Percentiles rank a stretch among this genome's conserved stretches.
phyloP scores from a whole-genome alignment of 495 filamentous ascomycete genomes.

The Ascodesmis nigricans region DNA sequence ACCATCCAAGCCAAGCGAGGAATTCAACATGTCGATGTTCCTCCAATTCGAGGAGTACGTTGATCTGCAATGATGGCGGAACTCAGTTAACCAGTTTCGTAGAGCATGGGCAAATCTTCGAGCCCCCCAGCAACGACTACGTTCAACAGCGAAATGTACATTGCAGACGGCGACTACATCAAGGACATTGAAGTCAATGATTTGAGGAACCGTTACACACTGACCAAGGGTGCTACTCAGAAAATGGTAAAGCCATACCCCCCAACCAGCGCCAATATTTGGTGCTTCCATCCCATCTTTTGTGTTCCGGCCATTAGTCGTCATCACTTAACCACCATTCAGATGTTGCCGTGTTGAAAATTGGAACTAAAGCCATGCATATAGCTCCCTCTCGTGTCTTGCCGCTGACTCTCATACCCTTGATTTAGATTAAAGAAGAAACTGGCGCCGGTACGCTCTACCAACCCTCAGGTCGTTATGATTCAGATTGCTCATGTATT shows the following conservation, averaged over 20 bases:
- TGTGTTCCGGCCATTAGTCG: too few relatives aligned
- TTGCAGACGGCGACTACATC: conserved; percentile 89
- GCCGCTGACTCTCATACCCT: conserved; percentile 53
- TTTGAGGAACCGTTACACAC: conserved; percentile 83
- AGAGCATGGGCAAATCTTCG: conserved; percentile 25
- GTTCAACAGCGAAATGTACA: conserved; percentile 71
- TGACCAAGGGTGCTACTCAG: conserved; percentile 94
- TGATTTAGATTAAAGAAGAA: conserved; percentile 96
- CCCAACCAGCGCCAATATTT: too few relatives aligned
- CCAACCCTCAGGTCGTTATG: conserved; percentile 29
- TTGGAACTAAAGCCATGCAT: too few relatives aligned
- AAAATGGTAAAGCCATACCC: conserved; percentile 75
- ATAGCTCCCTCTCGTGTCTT: conserved; percentile 56
- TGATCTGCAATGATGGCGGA: not conserved
- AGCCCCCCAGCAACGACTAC: conserved; percentile 34
- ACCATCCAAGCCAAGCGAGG: conserved; percentile 80
- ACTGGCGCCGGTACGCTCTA: conserved; percentile 97
- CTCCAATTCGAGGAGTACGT: conserved; percentile 36
- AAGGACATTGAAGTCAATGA: conserved; percentile 98
- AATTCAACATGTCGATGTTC: conserved; percentile 83
- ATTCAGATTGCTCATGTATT: conserved; percentile 38
- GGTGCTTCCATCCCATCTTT: too few relatives aligned
- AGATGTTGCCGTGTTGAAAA: too few relatives aligned
- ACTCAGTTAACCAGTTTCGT: conserved; percentile 8
- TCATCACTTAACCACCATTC: too few relatives aligned